These are phyloP conservation scores for Hyphopichia fennica DNA, from an alignment of 1,139 yeast species.

Conservation along the genomic window DNA sequence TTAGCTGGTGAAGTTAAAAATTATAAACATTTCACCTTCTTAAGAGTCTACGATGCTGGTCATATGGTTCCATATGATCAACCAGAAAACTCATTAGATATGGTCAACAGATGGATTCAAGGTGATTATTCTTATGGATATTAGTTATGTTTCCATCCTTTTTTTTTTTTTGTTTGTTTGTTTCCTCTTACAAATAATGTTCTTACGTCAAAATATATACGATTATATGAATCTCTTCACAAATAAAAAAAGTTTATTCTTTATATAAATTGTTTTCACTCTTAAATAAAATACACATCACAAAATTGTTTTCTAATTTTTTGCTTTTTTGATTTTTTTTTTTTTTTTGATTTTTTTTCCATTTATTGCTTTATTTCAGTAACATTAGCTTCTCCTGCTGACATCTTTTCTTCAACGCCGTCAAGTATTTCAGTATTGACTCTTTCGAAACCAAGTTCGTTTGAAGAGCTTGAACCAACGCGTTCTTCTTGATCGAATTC, in stretches of 20 bases:
- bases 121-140: slow-evolving; percentile 41
- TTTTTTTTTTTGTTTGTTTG: neutral
- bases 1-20: slow-evolving; percentile 61
- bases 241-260: too few species aligned
- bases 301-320: too few species aligned
- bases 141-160: neutral
- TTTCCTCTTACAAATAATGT: neutral
- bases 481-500: slow-evolving; percentile 6
- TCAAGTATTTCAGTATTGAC: neutral
- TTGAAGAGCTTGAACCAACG: neutral
- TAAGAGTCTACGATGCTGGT: slow-evolving; percentile 66
- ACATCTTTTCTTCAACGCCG: slow-evolving; percentile 1
- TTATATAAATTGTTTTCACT: neutral
- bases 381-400: neutral
- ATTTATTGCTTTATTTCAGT: neutral
- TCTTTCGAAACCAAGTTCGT: neutral
- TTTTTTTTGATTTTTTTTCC: too few species aligned
- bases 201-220: too few species aligned
- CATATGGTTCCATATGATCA: slow-evolving; percentile 84
- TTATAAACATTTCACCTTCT: slow-evolving; percentile 54
- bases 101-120: slow-evolving; percentile 77
- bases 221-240: too few species aligned
- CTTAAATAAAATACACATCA: too few species aligned
- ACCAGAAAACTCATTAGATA: slow-evolving; percentile 69
- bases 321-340: neutral